These are phyloP conservation scores for Tetrapisispora phaffii DNA, from an alignment of 805 yeast genomes.

Conservation along the genomic window DNA sequence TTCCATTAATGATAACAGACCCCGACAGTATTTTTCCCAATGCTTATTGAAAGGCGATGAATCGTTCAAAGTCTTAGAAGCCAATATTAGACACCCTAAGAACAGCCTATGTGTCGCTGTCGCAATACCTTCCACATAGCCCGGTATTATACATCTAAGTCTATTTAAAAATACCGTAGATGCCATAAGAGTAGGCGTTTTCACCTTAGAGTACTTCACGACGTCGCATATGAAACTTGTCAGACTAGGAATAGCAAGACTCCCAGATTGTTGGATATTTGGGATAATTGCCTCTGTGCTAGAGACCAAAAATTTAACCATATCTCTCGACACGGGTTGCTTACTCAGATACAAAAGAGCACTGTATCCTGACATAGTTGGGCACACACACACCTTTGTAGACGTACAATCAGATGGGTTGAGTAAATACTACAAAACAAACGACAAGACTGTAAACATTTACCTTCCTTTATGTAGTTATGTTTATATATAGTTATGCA, in stretches of 20 bases:
- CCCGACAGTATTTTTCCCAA: conserved; percentile 90
- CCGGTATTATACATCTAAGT: conserved; percentile 66
- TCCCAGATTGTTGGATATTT: conserved; percentile 7
- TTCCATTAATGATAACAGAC: conserved; percentile 64
- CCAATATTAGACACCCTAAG: conserved; percentile 74
- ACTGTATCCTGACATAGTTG: conserved; percentile 14
- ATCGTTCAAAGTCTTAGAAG: conserved; percentile 91
- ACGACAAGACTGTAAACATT: no score
- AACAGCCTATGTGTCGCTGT: conserved; percentile 91
- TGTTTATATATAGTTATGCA: no score
- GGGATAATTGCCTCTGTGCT: conserved; percentile 22
- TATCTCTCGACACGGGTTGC: conserved; percentile 22
- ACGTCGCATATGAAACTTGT: conserved; percentile 59
- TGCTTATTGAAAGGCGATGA: conserved; percentile 92
- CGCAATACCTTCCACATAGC: conserved; percentile 81
- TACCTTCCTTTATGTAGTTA: no score
- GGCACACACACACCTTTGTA: no score
- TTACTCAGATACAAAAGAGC: conserved; percentile 23
- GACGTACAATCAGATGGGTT: no score
- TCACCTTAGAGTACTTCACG: conserved; percentile 79
- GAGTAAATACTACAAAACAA: no score
- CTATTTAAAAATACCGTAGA: conserved; percentile 74
- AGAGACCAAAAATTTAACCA: conserved; percentile 23
- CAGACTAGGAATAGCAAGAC: conserved; percentile 34
- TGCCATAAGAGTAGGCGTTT: conserved; percentile 91